Conservation (phyloP, 2,329 filamentous ascomycete genomes). For the Trichothecium sympodiale region DNA sequence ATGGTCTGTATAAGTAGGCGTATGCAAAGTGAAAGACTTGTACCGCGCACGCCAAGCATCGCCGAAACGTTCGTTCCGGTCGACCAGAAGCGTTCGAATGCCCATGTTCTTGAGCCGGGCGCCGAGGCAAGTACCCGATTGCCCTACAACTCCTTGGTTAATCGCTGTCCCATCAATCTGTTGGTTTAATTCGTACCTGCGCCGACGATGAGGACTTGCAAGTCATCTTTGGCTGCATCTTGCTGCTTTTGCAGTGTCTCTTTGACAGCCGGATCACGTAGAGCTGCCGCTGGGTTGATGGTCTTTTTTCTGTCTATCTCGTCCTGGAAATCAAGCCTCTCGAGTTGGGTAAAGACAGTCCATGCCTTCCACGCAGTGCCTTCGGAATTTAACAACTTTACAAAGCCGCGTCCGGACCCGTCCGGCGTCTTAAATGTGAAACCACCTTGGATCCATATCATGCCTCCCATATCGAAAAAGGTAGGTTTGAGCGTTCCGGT, state of each 20-base stretch:
- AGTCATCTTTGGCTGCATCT: not conserved
- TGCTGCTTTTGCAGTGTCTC: not conserved
- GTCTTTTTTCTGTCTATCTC: not conserved
- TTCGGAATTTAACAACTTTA: not conserved
- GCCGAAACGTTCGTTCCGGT: conserved; percentile 30
- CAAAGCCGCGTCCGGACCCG: not conserved
- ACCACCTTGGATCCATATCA: conserved; percentile 1
- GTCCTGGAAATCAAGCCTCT: conserved; percentile 1
- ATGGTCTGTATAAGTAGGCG: conserved; percentile 5
- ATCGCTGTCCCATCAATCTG: too few species aligned
- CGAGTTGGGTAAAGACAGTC: conserved; percentile 1
- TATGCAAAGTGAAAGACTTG: conserved; percentile 5
- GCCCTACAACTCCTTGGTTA: conserved; percentile 24
- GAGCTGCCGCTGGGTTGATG: not conserved
- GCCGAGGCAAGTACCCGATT: conserved; percentile 28
- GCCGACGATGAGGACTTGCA: not conserved
- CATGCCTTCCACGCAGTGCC: not conserved
- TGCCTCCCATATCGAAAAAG: not conserved
- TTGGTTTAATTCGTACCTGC: not conserved
- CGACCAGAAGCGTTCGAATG: conserved; percentile 25
- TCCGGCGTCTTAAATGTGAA: not conserved
- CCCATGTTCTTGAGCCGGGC: conserved; percentile 16
- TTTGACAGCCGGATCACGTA: not conserved
- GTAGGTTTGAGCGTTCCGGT: not conserved
- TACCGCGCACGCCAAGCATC: conserved; percentile 41